Base-by-base conservation (phyloP, 352 stramenopile genomes). In the Pythium utonaiense region DNA sequence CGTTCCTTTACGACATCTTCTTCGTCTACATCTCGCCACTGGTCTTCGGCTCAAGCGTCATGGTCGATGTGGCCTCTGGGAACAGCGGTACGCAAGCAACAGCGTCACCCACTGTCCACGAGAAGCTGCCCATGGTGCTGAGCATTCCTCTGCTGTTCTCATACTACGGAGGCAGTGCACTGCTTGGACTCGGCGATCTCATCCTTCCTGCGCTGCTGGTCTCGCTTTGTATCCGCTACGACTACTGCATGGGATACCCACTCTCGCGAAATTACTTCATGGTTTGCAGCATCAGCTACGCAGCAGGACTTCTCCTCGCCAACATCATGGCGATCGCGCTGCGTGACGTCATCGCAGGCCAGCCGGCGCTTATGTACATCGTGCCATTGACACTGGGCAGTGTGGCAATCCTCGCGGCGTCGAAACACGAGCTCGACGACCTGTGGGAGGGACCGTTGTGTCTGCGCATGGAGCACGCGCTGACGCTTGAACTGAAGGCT, bases 301-400 rank as follows among this genome's bases (percentile, higher is more conserved):
- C 92, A 6, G 70, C 91, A 8, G 93, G 93, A 1, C 74, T 99
- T 33, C 67, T 96, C 52, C 83, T 96, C 66, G 96, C 96, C 14
- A 98, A 98, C 75, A 59, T 84, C 9, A 88, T 88, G 78, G 92
- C 95, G 0, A 90, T 98, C 30, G 87, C 95, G 45, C 57, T 98
- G 1, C 95, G 96, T 66, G 53, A 85, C 40, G 83, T 98, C 51
- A 69, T 90, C 10, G 66, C 72, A 6, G 94, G 96, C 9, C 95
- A 98, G 62, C 96, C 94, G 9, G 96, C 96, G 24, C 75, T 98
- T 9, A 88, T 98, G 74, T 98, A 98, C 73, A 78, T 98, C 24
- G 96, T 98, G 1, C 92, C 92, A 16, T 76, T 80, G 30, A 96
- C 91, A 66, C 67, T 98, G 8, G 58, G 77, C 3, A 71, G 81